These are phyloP conservation scores for Diddensiella santjacobensis DNA, from an alignment of 805 yeast genomes.

Conservation along the genomic window DNA sequence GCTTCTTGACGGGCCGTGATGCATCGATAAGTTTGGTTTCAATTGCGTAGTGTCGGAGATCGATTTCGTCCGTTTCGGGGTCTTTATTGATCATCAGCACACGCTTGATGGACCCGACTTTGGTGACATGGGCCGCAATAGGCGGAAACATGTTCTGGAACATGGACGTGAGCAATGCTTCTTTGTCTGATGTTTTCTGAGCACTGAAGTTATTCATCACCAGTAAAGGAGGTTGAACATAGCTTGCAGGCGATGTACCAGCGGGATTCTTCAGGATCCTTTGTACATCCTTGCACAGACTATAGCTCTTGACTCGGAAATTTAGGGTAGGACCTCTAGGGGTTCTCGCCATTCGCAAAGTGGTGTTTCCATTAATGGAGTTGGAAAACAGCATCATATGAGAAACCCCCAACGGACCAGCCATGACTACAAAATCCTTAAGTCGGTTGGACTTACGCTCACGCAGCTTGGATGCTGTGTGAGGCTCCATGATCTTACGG, in stretches of 20 bases:
- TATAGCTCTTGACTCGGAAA: conserved; percentile 71
- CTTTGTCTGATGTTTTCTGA: conserved; percentile 53
- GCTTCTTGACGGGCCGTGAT: conserved; percentile 65
- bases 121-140: conserved; percentile 77
- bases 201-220: conserved; percentile 86
- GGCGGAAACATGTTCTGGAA: conserved; percentile 97
- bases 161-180: conserved; percentile 78
- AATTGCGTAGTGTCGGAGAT: conserved; percentile 84
- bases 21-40: conserved; percentile 75
- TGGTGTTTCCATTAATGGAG: conserved; percentile 71
- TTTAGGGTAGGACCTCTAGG: conserved; percentile 94
- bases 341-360: conserved; percentile 77
- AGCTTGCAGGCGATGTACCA: conserved; percentile 52
- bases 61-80: conserved; percentile 66
- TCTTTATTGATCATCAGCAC: conserved; percentile 80
- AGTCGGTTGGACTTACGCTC: conserved; percentile 85
- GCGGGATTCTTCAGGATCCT: conserved; percentile 67
- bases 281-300: conserved; percentile 76
- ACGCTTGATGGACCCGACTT: conserved; percentile 70
- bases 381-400: conserved; percentile 87
- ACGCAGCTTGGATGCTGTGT: conserved; percentile 82
- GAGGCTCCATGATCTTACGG: conserved; percentile 91
- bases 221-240: conserved; percentile 76
- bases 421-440: conserved; percentile 86
- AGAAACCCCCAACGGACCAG: conserved; percentile 92